A percentile compares a stretch with the other conserved stretches of the same genome.
Evolutionary conservation across 2,329 filamentous ascomycete genomes (phyloP).

Genomic region (Colletotrichum chlorophyti): DNA sequence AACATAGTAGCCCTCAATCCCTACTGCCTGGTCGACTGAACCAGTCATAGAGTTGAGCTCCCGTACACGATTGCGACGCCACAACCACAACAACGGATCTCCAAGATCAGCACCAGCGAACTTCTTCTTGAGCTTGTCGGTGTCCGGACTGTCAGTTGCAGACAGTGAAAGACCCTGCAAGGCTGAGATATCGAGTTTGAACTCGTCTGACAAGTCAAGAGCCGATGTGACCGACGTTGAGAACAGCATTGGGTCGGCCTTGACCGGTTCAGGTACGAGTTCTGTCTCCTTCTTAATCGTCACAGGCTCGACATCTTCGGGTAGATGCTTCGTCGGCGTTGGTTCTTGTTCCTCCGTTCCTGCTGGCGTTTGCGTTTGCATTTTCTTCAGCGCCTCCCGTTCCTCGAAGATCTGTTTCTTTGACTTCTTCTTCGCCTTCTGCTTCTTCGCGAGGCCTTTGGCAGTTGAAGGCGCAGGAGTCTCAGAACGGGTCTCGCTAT

Average conservation of each 20-base stretch:
- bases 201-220: constrained; percentile 51
- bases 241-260: constrained; percentile 53
- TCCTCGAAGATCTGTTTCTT: constrained; percentile 81
- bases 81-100: constrained; percentile 62
- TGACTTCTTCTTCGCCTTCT: constrained; percentile 74
- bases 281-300: constrained; percentile 28
- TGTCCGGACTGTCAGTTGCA: constrained; percentile 54
- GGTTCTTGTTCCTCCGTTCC: constrained; percentile 32
- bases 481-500: constrained; percentile 52
- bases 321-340: constrained; percentile 36
- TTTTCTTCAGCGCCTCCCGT: constrained; percentile 64
- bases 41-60: constrained; percentile 56
- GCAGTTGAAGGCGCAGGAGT: constrained; percentile 49
- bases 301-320: constrained; percentile 41
- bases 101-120: constrained; percentile 52
- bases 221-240: constrained; percentile 55
- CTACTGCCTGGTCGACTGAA: constrained; percentile 40
- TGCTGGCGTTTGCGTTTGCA: constrained; percentile 54
- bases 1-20: constrained; percentile 77
- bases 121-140: constrained; percentile 55
- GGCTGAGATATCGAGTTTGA: constrained; percentile 52
- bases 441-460: constrained; percentile 64
- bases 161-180: constrained; percentile 52
- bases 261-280: constrained; percentile 35
- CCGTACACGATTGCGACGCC: constrained; percentile 61